Base-by-base conservation (phyloP, 495 filamentous ascomycete species). In the Podospora sp. region DNA sequence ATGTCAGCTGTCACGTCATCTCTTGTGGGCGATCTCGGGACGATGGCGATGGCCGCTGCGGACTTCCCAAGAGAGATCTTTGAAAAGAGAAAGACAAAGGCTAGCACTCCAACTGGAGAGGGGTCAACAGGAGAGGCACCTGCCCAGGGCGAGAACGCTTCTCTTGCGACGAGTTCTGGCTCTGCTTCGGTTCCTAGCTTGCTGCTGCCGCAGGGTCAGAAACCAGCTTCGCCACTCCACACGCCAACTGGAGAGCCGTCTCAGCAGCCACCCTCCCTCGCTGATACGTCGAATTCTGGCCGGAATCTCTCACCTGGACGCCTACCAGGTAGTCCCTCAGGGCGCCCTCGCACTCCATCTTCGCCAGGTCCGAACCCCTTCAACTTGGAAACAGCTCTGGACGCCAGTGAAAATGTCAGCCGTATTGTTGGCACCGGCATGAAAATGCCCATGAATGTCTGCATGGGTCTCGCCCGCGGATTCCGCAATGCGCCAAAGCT, bases 401-500 rank as follows among this genome's bases (percentile, higher is more conserved):
- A 82, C 25, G 88, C 88, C 6, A 84, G 87, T 25, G 91, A 87
- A 69, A 85, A 88, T 16, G 80, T 91, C 40, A 79, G 81, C 14
- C 88, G 90, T 46, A 90, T 95, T 55, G 84, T 93, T 6, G 84
- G 83, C 35, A 87, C 89, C 20, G 85, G 87, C n/a, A 77, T 94
- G 61, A 87, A 89, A 76, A 88, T 90, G 0, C 92, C 92, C 0
- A 89, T 93, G 79, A 92, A 96, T 68, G 86, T 95, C 65, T 89
- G 91, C 14, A 79, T 96, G 50, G 89, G 87, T 16, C 73, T 96
- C 2, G 88, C 93, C 0, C 91, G 89, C 75, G 93, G 93, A 9
- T 96, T 96, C 69, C 91, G 96, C 75, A 96, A 96, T 72, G 88
- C 87, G 0, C 92, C 92, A 0, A 90, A 86, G 63, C 76, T 96